phyloP scores from a whole-genome alignment of 768 basidiomycete species.

The Suillus americanus region DNA sequence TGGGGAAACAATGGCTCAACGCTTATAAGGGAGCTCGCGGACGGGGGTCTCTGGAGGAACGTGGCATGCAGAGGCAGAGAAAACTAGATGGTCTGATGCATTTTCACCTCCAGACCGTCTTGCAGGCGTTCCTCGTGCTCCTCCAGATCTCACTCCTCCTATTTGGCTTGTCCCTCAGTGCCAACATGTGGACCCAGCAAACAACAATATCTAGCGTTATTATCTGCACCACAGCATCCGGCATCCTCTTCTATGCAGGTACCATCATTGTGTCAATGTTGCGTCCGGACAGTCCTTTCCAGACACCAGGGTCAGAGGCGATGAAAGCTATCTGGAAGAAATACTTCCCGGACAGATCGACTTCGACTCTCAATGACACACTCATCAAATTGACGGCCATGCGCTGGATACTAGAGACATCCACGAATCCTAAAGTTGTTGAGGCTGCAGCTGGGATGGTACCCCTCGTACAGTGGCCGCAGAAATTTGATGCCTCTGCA shows the following conservation, averaged over 20 bases:
- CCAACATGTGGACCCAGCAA: not conserved
- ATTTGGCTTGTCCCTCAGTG: not conserved
- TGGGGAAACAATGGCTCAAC: too few relatives aligned
- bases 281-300: not conserved
- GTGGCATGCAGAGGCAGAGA: too few relatives aligned
- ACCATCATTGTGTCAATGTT: not conserved
- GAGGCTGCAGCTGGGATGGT: not conserved
- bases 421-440: not conserved
- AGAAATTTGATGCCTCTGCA: too few relatives aligned
- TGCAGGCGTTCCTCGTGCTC: not conserved
- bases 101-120: not conserved
- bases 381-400: not conserved
- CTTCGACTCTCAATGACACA: not conserved
- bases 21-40: too few relatives aligned
- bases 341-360: too few relatives aligned
- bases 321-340: not conserved
- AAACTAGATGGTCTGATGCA: too few relatives aligned
- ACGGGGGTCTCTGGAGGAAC: too few relatives aligned
- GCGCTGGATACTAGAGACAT: not conserved
- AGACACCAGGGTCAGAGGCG: too few relatives aligned
- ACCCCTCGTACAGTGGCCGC: not conserved
- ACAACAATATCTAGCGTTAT: not conserved
- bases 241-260: not conserved
- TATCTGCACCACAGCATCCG: not conserved
- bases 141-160: not conserved